Base-by-base conservation (phyloP, 2,329 filamentous ascomycete genomes). In the Botryotinia convoluta region DNA sequence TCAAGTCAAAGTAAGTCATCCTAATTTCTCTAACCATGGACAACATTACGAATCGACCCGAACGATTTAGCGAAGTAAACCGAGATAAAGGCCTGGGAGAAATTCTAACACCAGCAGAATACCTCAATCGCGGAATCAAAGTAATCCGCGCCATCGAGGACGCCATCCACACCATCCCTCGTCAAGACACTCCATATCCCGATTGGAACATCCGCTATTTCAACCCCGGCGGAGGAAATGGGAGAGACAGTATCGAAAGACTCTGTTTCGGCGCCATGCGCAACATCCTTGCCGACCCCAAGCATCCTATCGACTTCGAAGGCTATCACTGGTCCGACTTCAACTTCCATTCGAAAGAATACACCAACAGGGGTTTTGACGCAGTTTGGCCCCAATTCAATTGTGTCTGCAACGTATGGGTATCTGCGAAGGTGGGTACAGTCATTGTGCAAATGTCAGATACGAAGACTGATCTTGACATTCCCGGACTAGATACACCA, bases 221-320 rank as follows among this genome's bases (percentile, higher is more conserved):
- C 4, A 54, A 39, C 9, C 7, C 16, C 2, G 8, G 1, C 14
- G 22, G 26, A 18, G 22, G 26, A 1, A 45, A 54, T n/a, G 32
- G 8, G 1, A 3, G 6, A 8, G 7, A n/a, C 2, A 4, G 10
- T 18, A 1, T 20, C 8, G 45, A 29, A 16, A 35, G 18, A 12
- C 39, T 45, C 29, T 32, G 42, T 22, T 22, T 35, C 20, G 10
- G 14, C 18, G 29, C 12, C 26, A 0, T 39, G 4, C 32, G 7
- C 45, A n/a, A 18, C 14, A 54, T 67, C 1, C 14, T 54, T 20
- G 12, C 44, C 29, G 63, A 67, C 14, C 44, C 63, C 3, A 14
- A 37, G 16, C n/a, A 45, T 32, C 9, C 44, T 0, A 8, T 45
- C 29, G 42, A 64, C 0, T 29, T 14, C 6, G 14, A 20, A 26